Evolutionary conservation across 768 basidiomycete species (phyloP).

Genomic region (Phylloporus sp.): DNA sequence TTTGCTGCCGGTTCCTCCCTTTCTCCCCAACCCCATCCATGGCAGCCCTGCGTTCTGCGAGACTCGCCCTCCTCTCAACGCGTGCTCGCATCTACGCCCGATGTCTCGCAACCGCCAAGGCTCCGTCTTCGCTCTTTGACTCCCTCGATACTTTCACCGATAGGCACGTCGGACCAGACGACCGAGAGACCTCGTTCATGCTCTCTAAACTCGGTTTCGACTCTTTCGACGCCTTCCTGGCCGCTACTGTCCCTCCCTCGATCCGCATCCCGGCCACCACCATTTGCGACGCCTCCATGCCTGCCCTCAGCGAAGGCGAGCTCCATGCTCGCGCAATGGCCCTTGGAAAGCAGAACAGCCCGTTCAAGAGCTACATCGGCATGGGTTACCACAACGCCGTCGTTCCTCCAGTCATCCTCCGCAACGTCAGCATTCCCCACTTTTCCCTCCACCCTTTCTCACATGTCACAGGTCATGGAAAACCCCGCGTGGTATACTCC

Average conservation of each 20-base stretch:
- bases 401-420: conserved; percentile 90
- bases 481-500: conserved; percentile 99
- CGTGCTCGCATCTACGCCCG: conserved; percentile 24
- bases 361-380: conserved; percentile 91
- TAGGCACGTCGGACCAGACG: conserved; percentile 91
- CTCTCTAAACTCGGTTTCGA: conserved; percentile 77
- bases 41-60: conserved; percentile 27
- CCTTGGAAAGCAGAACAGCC: conserved; percentile 73
- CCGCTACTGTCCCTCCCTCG: conserved; percentile 71
- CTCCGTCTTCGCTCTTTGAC: conserved; percentile 63
- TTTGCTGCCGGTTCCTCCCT: conserved; percentile 15
- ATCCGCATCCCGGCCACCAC: conserved; percentile 64
- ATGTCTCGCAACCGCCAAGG: conserved; percentile 57
- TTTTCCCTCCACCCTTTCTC: neutral
- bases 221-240: conserved; percentile 84
- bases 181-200: conserved; percentile 76
- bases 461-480: conserved; percentile 63
- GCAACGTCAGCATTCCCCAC: conserved; percentile 58
- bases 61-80: conserved; percentile 18
- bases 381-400: conserved; percentile 97
- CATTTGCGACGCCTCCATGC: conserved; percentile 65
- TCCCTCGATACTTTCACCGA: conserved; percentile 87
- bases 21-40: conserved; percentile 21
- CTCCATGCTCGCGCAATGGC: conserved; percentile 68
- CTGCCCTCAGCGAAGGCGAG: conserved; percentile 81